Base-by-base conservation (phyloP, 129 eudicot genomes). In the Heracleum sosnowskyi region DNA sequence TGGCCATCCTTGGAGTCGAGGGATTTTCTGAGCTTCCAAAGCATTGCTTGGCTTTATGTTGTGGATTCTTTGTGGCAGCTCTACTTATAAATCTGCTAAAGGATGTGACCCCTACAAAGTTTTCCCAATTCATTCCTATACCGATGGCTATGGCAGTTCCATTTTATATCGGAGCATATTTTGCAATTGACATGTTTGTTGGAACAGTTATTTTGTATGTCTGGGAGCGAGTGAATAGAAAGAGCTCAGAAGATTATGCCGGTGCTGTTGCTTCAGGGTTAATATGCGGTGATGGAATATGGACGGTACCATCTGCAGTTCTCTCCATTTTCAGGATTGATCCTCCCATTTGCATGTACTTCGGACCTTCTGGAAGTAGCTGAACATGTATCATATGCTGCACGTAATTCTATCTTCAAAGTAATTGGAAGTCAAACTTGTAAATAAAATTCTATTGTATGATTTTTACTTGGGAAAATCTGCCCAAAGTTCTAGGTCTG, bases 81-180 rank as follows among this genome's bases (percentile, higher is more conserved):
- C 13, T 94, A 69, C 85, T 84, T 49, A 46, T 87, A 24, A 94
- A 94, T 73, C 77, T 94, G 42, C 72, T 91, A 69, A 87, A 91
- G 83, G 98, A 94, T 49, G 79, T 86, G 46, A 63, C 79, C 28
- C 98, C 98, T 5, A 16, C 47, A 9, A 86, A 81, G 76, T 85
- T 91, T 69, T 71, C 93, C 5, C 82, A 74, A 75, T 94, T 83
- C 64, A 86, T 94, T 46, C 98, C 98, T 6, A 87, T 94, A 42
- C 98, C 98, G 0, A 94, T 94, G 98, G 98, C 97, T 5, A 94
- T 94, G 98, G 97, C 98, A 0, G 96, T 94, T 6, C 98, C 98
- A 64, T 94, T 93, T 51, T 91, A 91, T 75, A 91, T 91, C 4
- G 98, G 98, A 29, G 97, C 98, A 3, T 93, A 93, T 64, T 93